Base-by-base conservation (phyloP, 257 asterid genomes). In the Lycium ferocissimum region DNA sequence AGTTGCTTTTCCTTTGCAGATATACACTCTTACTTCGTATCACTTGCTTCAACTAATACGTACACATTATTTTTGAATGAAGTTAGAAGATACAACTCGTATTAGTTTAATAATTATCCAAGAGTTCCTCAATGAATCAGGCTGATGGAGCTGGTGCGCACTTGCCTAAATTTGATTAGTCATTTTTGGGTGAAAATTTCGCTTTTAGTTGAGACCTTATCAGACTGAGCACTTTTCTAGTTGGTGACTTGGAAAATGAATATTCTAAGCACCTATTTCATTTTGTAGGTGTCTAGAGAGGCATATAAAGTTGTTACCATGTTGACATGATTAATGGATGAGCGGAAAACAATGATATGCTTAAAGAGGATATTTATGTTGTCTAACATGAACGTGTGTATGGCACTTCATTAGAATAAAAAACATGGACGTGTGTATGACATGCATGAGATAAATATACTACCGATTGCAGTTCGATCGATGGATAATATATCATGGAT, bases 201-300 rank as follows among this genome's bases (percentile, higher is more conserved):
- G 57, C 80, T 72, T 72, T n/a, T 72, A 15, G 37, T 43, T 18
- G 57, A 7, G 56, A 45, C 80, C 57, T 45, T 72, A 26, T 71
- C 3, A 10, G 54, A 37, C 26, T 71, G 57, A 45, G 80, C 57
- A 43, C 17, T 11, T 45, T 2, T 22, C 57, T 72, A 72, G 80
- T 43, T 72, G 80, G 57, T n/a, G 57, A 72, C 9, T 33, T 15
- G 15, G 20, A 17, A 71, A 43, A 72, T 9, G 80, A 72, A 72
- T 11, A n/a, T 73, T 47, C 81, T 20, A 73, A 47, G 59, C 12
- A n/a, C 35, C 7, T 73, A 47, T 73, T 73, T 47, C 37, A 59
- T 73, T 47, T 72, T 72, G 80, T 72, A 72, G 80, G 38, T 73
- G 40, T n/a, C 61, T 73, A 73, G 40, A 47, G 81, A 10, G 81